Evolutionary conservation across 805 yeast species (phyloP).

Genomic region (Yamadazyma laniorum): DNA sequence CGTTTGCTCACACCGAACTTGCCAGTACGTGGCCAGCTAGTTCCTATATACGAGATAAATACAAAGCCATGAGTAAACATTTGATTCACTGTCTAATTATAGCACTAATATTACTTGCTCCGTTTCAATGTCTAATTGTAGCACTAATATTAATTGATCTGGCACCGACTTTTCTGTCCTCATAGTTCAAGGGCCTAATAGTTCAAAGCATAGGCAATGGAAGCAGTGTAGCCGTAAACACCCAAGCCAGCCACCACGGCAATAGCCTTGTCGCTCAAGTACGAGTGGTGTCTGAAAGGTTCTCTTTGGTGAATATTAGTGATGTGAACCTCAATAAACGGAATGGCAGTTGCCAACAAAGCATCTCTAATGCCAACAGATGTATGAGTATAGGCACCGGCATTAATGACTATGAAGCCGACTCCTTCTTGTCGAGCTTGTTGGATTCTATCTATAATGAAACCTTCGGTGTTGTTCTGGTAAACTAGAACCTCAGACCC

Average conservation of each 20-base stretch:
- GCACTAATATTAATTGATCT: too few relatives aligned
- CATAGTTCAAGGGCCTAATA: too few relatives aligned
- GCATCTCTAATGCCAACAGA: constrained; percentile 53
- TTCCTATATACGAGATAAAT: too few relatives aligned
- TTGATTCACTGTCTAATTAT: too few relatives aligned
- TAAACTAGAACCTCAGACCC: constrained; percentile 32
- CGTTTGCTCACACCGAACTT: too few relatives aligned
- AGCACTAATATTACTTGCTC: too few relatives aligned
- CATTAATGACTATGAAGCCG: constrained; percentile 47
- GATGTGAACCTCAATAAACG: constrained; percentile 50
- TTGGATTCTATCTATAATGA: constrained; percentile 46
- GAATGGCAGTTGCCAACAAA: constrained; percentile 46
- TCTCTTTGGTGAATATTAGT: constrained; percentile 53
- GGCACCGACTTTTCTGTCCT: too few relatives aligned
- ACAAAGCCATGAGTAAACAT: too few relatives aligned
- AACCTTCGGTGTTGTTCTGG: constrained; percentile 49
- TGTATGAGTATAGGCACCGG: constrained; percentile 54
- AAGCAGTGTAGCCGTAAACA: constrained; percentile 41
- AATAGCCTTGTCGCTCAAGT: constrained; percentile 47
- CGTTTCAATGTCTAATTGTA: too few relatives aligned
- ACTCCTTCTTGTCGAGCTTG: constrained; percentile 43
- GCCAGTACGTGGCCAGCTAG: too few relatives aligned
- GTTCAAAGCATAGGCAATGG: constrained; percentile 40
- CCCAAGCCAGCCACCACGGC: constrained; percentile 46
- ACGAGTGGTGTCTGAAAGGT: constrained; percentile 49